These are phyloP conservation scores for Candida ascalaphidarum DNA, from an alignment of 805 yeast species.

Conservation along the genomic window DNA sequence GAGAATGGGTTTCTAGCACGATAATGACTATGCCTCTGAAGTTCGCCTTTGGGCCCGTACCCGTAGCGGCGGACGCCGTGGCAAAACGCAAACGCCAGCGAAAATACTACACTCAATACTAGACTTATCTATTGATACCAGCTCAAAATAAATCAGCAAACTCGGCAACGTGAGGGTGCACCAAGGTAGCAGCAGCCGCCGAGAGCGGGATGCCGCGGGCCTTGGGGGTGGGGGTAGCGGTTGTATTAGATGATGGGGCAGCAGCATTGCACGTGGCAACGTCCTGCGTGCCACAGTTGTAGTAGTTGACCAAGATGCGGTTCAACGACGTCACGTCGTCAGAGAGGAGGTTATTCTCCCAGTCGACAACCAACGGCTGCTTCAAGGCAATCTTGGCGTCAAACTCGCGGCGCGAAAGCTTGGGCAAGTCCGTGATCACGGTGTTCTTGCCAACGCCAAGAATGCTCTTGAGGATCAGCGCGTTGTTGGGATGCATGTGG, in stretches of 20 bases:
- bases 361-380: conserved; percentile 41
- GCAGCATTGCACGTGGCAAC: conserved; percentile 5
- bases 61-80: no score
- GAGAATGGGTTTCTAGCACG: conserved; percentile 66
- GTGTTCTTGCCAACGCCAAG: conserved; percentile 6
- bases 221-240: no score
- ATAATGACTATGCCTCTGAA: no score
- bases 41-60: no score
- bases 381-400: conserved; percentile 6
- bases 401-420: conserved; percentile 5
- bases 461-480: conserved; percentile 10
- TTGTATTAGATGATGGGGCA: conserved; percentile 2
- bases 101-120: no score
- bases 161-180: conserved; percentile 36
- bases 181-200: no score
- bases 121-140: no score
- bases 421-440: conserved; percentile 9
- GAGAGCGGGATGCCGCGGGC: no score
- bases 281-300: conserved; percentile 10
- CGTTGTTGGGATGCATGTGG: conserved; percentile 11
- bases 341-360: conserved; percentile 52
- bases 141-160: conserved; percentile 35
- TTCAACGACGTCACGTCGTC: conserved; percentile 36
- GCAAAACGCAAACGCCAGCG: no score
- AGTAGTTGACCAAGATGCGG: conserved; percentile 33